phyloP scores from a whole-genome alignment of 805 yeast species.

The Metschnikowia baotianmanensis region DNA sequence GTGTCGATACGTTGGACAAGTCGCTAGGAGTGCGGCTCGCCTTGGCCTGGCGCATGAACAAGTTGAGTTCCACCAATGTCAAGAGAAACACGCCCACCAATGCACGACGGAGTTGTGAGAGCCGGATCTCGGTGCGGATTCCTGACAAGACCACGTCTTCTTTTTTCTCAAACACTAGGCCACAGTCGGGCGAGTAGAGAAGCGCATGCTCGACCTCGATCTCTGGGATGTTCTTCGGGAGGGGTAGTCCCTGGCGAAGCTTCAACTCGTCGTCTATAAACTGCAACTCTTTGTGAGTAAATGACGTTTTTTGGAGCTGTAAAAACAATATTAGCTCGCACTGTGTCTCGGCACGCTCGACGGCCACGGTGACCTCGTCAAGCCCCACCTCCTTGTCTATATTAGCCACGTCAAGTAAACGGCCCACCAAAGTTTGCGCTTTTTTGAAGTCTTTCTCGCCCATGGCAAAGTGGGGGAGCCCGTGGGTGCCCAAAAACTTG shows the following conservation, averaged over 20 bases:
- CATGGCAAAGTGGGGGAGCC: slow-evolving; percentile 55
- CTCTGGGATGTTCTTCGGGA: slow-evolving; percentile 50
- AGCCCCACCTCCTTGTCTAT: slow-evolving; percentile 38
- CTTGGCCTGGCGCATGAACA: slow-evolving; percentile 69
- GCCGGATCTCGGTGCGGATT: slow-evolving; percentile 50
- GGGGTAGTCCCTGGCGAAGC: slow-evolving; percentile 79
- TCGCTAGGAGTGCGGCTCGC: slow-evolving; percentile 76
- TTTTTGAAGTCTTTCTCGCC: slow-evolving; percentile 41
- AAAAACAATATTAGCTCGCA: slow-evolving; percentile 75
- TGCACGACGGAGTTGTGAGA: slow-evolving; percentile 34
- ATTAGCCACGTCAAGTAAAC: slow-evolving; percentile 43
- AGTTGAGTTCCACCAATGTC: slow-evolving; percentile 47
- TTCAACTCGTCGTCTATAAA: slow-evolving; percentile 69
- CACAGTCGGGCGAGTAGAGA: slow-evolving; percentile 89
- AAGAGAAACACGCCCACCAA: slow-evolving; percentile 48
- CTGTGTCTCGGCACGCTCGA: slow-evolving; percentile 33
- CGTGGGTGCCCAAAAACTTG: slow-evolving; percentile 60
- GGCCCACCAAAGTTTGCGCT: slow-evolving; percentile 44
- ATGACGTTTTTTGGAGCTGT: slow-evolving; percentile 63
- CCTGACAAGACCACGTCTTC: slow-evolving; percentile 42
- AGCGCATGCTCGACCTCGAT: slow-evolving; percentile 55
- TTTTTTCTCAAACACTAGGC: slow-evolving; percentile 43
- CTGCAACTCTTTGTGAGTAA: slow-evolving; percentile 50
- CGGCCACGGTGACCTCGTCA: slow-evolving; percentile 33
- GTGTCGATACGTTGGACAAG: slow-evolving; percentile 60